These are phyloP conservation scores for Aspergillus viridinutans DNA, from an alignment of 2,329 filamentous ascomycete species.

Conservation along the genomic window DNA sequence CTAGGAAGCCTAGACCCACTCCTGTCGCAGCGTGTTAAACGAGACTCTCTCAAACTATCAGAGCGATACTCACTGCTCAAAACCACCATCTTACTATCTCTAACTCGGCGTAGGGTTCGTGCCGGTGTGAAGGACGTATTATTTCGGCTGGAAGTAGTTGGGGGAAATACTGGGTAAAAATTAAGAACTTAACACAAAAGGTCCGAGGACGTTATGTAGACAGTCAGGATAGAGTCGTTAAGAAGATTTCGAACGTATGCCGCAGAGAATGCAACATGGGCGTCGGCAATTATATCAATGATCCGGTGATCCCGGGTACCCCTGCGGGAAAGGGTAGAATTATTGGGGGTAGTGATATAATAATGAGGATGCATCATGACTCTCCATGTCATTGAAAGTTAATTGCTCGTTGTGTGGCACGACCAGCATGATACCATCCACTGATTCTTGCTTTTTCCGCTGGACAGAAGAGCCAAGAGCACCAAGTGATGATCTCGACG, in stretches of 20 bases:
- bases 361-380: constrained; percentile 18
- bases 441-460: background rate
- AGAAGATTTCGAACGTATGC: background rate
- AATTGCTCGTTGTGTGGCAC: background rate
- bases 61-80: constrained; percentile 29
- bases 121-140: background rate
- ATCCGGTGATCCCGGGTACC: constrained; percentile 21
- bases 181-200: background rate
- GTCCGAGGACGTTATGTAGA: background rate
- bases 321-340: background rate
- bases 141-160: background rate
- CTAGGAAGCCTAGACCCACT: constrained; percentile 51
- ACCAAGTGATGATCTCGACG: constrained; percentile 24
- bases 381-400: background rate
- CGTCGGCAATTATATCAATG: constrained; percentile 14
- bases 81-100: constrained; percentile 19
- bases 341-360: constrained; percentile 24
- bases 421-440: background rate
- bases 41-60: background rate
- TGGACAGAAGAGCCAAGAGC: background rate
- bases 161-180: background rate
- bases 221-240: background rate
- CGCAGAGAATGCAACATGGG: constrained; percentile 5
- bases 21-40: constrained; percentile 38
- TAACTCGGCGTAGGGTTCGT: background rate